A percentile compares a stretch with the other conserved stretches of the same genome.
These are phyloP conservation scores for Fibroporia radiculosa DNA, from an alignment of 768 basidiomycete genomes.

Conservation along the genomic window DNA sequence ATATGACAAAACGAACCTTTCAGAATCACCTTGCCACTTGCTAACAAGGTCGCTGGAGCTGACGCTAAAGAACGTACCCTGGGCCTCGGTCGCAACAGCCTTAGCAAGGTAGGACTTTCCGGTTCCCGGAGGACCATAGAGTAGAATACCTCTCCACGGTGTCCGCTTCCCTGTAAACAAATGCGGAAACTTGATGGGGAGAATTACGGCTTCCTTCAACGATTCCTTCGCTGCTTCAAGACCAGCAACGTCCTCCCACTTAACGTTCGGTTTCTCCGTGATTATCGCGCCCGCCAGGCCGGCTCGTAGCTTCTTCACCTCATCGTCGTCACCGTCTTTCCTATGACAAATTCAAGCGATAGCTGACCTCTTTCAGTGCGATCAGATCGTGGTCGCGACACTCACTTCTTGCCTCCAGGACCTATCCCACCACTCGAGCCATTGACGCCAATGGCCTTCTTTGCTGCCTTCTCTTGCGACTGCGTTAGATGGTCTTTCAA, in stretches of 20 bases:
- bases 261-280: conserved; percentile 89
- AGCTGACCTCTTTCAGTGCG: conserved; percentile 1
- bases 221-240: conserved; percentile 92
- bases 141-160: conserved; percentile 91
- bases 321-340: conserved; percentile 72
- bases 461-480: conserved; percentile 54
- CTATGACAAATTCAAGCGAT: conserved; percentile 13
- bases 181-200: conserved; percentile 99
- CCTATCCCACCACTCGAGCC: conserved; percentile 33
- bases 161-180: conserved; percentile 98
- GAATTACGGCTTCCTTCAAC: conserved; percentile 95
- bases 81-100: conserved; percentile 97
- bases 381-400: conserved; percentile 3
- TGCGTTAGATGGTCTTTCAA: conserved; percentile 77
- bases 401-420: conserved; percentile 31
- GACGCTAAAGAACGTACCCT: conserved; percentile 98
- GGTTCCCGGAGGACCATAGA: conserved; percentile 97
- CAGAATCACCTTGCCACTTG: conserved; percentile 99
- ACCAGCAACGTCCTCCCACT: conserved; percentile 98
- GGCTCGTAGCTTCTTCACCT: conserved; percentile 93
- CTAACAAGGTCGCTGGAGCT: conserved; percentile 93
- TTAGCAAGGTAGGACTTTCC: conserved; percentile 97
- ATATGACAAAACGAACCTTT: conserved; percentile 50
- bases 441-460: conserved; percentile 42
- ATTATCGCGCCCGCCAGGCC: conserved; percentile 85